A percentile compares a stretch with the other conserved stretches of the same genome.
phyloP scores from a whole-genome alignment of 202 grass and related monocot species.

The Hordeum pubiflorum region DNA sequence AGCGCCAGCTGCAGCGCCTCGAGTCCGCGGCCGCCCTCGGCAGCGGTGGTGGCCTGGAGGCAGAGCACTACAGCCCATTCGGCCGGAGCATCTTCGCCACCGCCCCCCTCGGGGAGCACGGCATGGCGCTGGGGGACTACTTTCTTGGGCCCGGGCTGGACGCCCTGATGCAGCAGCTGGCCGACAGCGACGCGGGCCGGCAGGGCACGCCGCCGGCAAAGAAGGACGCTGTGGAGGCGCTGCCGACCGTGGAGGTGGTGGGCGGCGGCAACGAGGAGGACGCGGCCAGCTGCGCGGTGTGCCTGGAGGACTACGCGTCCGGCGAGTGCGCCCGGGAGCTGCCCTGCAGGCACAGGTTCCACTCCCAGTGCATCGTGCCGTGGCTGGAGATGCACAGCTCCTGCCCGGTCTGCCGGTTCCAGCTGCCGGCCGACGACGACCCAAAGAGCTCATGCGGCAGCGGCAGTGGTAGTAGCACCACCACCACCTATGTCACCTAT shows the following conservation, averaged over 20 bases:
- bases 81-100: conserved; percentile 33
- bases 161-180: conserved; percentile 44
- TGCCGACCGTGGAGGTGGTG: conserved; percentile 46
- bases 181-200: conserved; percentile 37
- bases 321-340: conserved; percentile 53
- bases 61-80: conserved; percentile 21
- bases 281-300: conserved; percentile 41
- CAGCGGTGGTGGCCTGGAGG: conserved; percentile 13
- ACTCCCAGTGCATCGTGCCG: conserved; percentile 54
- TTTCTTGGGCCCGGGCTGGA: conserved; percentile 48
- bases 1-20: conserved; percentile 36
- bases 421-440: conserved; percentile 43
- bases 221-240: conserved; percentile 47
- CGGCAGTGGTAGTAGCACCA: neutral
- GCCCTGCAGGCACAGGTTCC: conserved; percentile 72
- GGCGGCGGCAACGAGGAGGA: neutral
- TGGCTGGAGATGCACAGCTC: conserved; percentile 79
- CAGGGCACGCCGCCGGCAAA: conserved; percentile 41
- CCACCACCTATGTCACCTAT: neutral
- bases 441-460: conserved; percentile 32
- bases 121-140: conserved; percentile 39
- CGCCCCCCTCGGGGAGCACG: conserved; percentile 1
- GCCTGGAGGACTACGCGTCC: conserved; percentile 57
- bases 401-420: conserved; percentile 64
- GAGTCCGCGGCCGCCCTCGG: neutral